A percentile compares a stretch with the other conserved stretches of the same genome.
phyloP scores from a whole-genome alignment of 2,329 filamentous ascomycete genomes.

The Aspergillus sclerotialis region DNA sequence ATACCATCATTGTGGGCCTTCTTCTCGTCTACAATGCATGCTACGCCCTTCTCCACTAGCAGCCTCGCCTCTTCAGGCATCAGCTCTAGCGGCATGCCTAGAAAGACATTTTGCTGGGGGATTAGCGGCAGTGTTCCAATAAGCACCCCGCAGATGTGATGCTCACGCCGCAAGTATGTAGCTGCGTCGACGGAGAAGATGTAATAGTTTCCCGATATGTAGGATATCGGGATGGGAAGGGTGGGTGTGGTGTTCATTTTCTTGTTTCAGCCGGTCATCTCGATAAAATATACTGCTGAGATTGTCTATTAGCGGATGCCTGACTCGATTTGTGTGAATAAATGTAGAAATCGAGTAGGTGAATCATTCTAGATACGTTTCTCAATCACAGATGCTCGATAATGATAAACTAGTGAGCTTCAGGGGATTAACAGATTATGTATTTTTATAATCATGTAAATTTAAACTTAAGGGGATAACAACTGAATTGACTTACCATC shows the following conservation, averaged over 20 bases:
- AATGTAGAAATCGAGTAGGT: slow-evolving; percentile 7
- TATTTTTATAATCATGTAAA: slow-evolving; percentile 58
- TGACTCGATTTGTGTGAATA: slow-evolving; percentile 2
- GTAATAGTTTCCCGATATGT: slow-evolving; percentile 73
- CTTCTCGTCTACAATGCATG: slow-evolving; percentile 73
- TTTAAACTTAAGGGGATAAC: background rate
- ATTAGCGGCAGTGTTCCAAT: slow-evolving; percentile 85
- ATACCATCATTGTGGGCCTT: slow-evolving; percentile 62
- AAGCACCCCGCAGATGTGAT: slow-evolving; percentile 80
- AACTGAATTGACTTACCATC: slow-evolving; percentile 23
- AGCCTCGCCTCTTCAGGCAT: slow-evolving; percentile 83
- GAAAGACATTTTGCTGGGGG: slow-evolving; percentile 90
- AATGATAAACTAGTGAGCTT: slow-evolving; percentile 42
- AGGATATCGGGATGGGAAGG: slow-evolving; percentile 69
- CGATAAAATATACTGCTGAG: slow-evolving; percentile 13
- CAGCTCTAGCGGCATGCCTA: slow-evolving; percentile 79
- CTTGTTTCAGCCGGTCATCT: slow-evolving; percentile 5
- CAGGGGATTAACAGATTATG: slow-evolving; percentile 81
- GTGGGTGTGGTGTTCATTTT: slow-evolving; percentile 30
- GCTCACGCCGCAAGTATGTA: slow-evolving; percentile 66
- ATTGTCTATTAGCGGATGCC: slow-evolving; percentile 18
- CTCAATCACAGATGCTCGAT: slow-evolving; percentile 36
- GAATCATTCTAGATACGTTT: slow-evolving; percentile 36
- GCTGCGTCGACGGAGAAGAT: slow-evolving; percentile 82
- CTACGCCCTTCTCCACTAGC: slow-evolving; percentile 69